phyloP scores from a whole-genome alignment of 2,329 filamentous ascomycete genomes.

The Pezicula rhizophila region DNA sequence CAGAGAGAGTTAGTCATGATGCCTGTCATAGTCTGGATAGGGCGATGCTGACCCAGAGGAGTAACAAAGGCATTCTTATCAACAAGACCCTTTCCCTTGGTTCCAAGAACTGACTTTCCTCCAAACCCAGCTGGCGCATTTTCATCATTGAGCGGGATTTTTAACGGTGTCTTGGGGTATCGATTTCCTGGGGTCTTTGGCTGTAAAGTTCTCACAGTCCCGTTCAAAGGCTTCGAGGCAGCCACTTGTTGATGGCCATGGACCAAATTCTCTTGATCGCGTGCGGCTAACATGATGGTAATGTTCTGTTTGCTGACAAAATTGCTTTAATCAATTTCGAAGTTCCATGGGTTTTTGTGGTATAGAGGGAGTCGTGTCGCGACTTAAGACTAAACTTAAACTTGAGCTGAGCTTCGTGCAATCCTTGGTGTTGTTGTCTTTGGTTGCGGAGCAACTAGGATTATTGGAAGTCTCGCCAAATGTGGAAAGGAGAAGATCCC shows the following conservation, averaged over 20 bases:
- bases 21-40: background rate
- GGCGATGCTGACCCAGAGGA: slow-evolving; percentile 60
- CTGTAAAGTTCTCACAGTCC: slow-evolving; percentile 51
- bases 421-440: background rate
- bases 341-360: background rate
- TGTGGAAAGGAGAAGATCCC: background rate
- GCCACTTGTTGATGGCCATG: slow-evolving; percentile 67
- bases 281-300: slow-evolving; percentile 64
- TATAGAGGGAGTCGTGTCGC: background rate
- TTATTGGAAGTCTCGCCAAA: slow-evolving; percentile 1
- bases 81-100: slow-evolving; percentile 48
- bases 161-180: slow-evolving; percentile 77
- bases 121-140: slow-evolving; percentile 59
- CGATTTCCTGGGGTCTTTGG: slow-evolving; percentile 76
- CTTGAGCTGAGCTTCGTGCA: background rate
- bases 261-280: slow-evolving; percentile 84
- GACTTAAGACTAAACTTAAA: background rate
- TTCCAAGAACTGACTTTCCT: slow-evolving; percentile 53
- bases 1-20: background rate
- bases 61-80: slow-evolving; percentile 68
- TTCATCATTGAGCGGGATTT: slow-evolving; percentile 74
- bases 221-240: slow-evolving; percentile 66
- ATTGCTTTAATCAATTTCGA: background rate
- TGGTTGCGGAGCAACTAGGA: slow-evolving; percentile 1
- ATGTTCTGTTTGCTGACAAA: slow-evolving; percentile 4